Conservation (phyloP, 805 yeast genomes). For the Teunomyces lycoperdinae region DNA sequence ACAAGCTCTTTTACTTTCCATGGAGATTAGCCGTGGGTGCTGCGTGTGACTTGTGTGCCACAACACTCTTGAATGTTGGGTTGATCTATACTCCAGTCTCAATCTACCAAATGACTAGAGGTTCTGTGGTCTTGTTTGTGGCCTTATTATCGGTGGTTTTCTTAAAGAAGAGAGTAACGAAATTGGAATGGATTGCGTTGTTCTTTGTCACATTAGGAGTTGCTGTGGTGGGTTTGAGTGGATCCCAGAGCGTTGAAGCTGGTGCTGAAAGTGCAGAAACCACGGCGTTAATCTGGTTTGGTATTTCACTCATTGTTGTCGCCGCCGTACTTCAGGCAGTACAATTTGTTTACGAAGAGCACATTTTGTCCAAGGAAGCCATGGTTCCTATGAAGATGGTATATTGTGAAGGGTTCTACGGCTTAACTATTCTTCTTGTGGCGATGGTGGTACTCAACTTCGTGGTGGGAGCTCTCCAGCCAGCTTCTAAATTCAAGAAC, state of each 20-base stretch:
- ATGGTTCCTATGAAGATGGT: constrained; percentile 65
- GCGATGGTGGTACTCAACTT: constrained; percentile 46
- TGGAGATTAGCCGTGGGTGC: constrained; percentile 54
- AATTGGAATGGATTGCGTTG: constrained; percentile 67
- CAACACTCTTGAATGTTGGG: constrained; percentile 76
- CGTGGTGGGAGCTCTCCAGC: constrained; percentile 31
- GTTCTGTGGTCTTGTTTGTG: constrained; percentile 71
- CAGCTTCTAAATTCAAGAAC: constrained; percentile 33
- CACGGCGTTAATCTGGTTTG: constrained; percentile 41
- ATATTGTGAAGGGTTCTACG: constrained; percentile 73
- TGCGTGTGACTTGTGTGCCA: constrained; percentile 66
- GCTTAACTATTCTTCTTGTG: constrained; percentile 44
- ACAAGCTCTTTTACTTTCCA: constrained; percentile 5
- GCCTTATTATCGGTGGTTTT: constrained; percentile 67
- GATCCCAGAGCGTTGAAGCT: constrained; percentile 35
- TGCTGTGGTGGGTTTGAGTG: constrained; percentile 69
- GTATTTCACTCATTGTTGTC: constrained; percentile 54
- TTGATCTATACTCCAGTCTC: constrained; percentile 73
- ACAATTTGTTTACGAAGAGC: constrained; percentile 78
- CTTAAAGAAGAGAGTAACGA: constrained; percentile 51
- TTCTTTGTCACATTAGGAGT: constrained; percentile 67
- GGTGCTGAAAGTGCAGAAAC: constrained; percentile 11
- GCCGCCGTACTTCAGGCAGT: constrained; percentile 71
- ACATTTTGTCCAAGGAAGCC: constrained; percentile 50
- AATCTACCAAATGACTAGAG: constrained; percentile 83